Base-by-base conservation (phyloP, 1,284 basidiomycete genomes). In the Ceratobasidium sp. region DNA sequence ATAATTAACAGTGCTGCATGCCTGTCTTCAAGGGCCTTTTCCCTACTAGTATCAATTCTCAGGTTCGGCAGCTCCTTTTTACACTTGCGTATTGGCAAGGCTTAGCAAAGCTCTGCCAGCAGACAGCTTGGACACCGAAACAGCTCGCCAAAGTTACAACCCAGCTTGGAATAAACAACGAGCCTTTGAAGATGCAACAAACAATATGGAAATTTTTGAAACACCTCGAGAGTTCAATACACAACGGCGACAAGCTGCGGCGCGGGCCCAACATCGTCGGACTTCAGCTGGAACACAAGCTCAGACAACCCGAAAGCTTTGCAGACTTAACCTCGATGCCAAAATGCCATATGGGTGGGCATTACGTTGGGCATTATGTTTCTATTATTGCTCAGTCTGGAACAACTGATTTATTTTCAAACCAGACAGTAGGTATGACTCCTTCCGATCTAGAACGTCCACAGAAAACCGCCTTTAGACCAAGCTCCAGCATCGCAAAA, bases 21-120 rank as follows among this genome's bases (percentile, higher is more conserved):
- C 80, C 81, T 0, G 77, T 76, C 0, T 82, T 83, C n/a, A 79
- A 83, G 39, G 77, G 78, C 0, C 74, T 83, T 0, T 72, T 83
- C 6, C 76, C 76, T 0, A 71, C 76, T 26, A 36, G 23, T 0
- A 50, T 64, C 21, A 32, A 64, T 28, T 21, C 28, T 4, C 30
- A 48, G 5, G 28, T 30, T 2, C 61, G 50, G 16, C 28, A 10
- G 1, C 18, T 64, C 18, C 41, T 64, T 28, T 64, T 64, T 26
- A 32, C 28, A 2, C 30, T 64, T 4, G n/a, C 61, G 6, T 34
- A 10, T 39, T 64, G 61, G 46, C 61, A 64, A 9, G 43, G 28
- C 1, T 32, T 64, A 3, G 61, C 61, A 5, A 50, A 64, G 36
- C 32, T 64, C 18, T 21, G 61, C 10, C 61, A 50, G 43, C 61